These are phyloP conservation scores for Aquanectria penicillioides DNA, from an alignment of 2,329 filamentous ascomycete species.

Conservation along the genomic window DNA sequence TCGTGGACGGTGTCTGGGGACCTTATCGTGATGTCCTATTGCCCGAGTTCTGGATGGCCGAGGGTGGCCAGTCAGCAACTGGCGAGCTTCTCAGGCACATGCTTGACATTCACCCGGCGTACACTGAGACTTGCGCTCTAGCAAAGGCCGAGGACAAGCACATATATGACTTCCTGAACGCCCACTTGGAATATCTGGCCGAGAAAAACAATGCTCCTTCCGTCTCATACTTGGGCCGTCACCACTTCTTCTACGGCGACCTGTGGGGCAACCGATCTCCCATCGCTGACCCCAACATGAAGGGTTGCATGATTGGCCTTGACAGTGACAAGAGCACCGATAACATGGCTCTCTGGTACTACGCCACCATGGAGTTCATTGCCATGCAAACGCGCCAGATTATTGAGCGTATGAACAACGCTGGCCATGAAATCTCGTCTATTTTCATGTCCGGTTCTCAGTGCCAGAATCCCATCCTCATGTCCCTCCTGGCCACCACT, in stretches of 20 bases:
- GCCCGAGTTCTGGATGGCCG: slow-evolving; percentile 94
- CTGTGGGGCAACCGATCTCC: slow-evolving; percentile 97
- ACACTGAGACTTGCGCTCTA: slow-evolving; percentile 80
- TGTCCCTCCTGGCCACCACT: slow-evolving; percentile 89
- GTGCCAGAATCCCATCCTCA: slow-evolving; percentile 93
- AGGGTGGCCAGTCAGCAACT: slow-evolving; percentile 95
- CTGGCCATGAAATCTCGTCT: slow-evolving; percentile 86
- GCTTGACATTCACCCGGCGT: slow-evolving; percentile 93
- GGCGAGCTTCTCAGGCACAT: slow-evolving; percentile 95
- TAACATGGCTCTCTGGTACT: slow-evolving; percentile 91
- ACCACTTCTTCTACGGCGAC: slow-evolving; percentile 99
- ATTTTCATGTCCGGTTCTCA: slow-evolving; percentile 99
- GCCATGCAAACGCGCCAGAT: slow-evolving; percentile 97
- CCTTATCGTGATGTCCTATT: slow-evolving; percentile 95
- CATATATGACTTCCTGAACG: slow-evolving; percentile 95
- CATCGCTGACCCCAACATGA: slow-evolving; percentile 92
- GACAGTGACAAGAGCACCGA: slow-evolving; percentile 88
- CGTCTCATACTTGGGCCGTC: slow-evolving; percentile 86
- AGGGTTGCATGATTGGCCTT: slow-evolving; percentile 86
- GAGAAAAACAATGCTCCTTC: slow-evolving; percentile 76
- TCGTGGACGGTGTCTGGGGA: slow-evolving; percentile 96
- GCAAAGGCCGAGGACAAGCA: slow-evolving; percentile 86
- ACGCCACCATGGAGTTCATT: slow-evolving; percentile 97
- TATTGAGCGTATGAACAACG: slow-evolving; percentile 89
- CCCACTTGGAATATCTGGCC: slow-evolving; percentile 81